Evolutionary conservation across 129 eudicot species (phyloP), one percentile per base, ranked within the genome.

Genomic region (Chrysanthemum makinoi): DNA sequence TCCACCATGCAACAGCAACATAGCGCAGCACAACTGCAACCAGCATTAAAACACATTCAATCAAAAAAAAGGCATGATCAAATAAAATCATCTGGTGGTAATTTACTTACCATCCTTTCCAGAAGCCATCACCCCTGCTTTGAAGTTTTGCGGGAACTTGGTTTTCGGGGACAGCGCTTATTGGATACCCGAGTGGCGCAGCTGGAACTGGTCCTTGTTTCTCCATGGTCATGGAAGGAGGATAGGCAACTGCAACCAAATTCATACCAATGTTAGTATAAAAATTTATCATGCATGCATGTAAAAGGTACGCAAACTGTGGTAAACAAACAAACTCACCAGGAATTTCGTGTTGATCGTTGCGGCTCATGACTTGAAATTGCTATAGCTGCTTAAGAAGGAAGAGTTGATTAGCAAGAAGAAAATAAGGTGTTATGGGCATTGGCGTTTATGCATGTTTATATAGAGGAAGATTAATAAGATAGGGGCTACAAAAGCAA

Each of bases 1-100:
- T 86, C 91, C 84, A 86, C 72, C 72, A 80, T 68, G 20, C 90
- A 83, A 52, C 88, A 83, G 63, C 88, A 86, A 67, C 91, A 86
- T 62, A 78, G 28, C 9, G 82, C 95, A 0, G 87, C 80, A 30
- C 77, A 72, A 64, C 86, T 75, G 83, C 72, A 68, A 53, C 22
- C n/a, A 74, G 53, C 28, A 35, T 20, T 5, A 5, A 6, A 39
- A 6, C 44, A 52, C 18, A 18, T 3, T 5, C 0, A 51, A 43
- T 59, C 66, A 73, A 20, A 52, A 53, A 28, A 5, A 16, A 67
- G 73, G 62, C 56, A 54, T 13, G 24, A 26, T 15, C 7, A 39
- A n/a, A 63, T 26, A 64, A 2, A 33, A 47, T n/a, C 30, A n/a
- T 20, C 17, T 49, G 13, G 10, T 9, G 46, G 7, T 6, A 70